These are phyloP conservation scores for Sanghuangporus sanghuang DNA, from an alignment of 1,284 basidiomycete species.

Conservation along the genomic window DNA sequence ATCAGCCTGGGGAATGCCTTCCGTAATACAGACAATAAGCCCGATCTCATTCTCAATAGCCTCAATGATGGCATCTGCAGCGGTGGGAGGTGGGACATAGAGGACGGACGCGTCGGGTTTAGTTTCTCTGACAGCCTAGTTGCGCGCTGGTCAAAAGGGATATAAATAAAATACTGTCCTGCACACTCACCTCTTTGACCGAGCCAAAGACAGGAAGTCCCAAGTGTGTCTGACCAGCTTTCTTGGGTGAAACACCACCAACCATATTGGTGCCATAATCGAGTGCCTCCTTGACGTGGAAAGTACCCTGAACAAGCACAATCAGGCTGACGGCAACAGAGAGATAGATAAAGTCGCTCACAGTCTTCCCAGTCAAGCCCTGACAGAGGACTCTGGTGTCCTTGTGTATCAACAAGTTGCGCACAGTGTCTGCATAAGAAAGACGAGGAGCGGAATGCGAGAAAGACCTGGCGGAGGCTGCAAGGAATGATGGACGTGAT, in stretches of 20 bases:
- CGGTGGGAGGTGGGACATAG: constrained; percentile 91
- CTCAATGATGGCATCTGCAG: constrained; percentile 94
- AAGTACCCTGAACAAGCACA: constrained; percentile 70
- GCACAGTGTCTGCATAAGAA: constrained; percentile 86
- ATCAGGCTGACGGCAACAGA: not conserved
- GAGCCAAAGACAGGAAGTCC: constrained; percentile 93
- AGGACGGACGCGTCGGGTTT: constrained; percentile 90
- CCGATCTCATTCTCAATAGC: constrained; percentile 97
- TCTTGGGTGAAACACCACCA: constrained; percentile 96
- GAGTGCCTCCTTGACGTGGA: constrained; percentile 93
- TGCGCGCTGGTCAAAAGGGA: not conserved
- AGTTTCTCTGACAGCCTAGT: constrained; percentile 76
- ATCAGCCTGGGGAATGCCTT: constrained; percentile 95
- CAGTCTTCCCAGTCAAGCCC: constrained; percentile 97
- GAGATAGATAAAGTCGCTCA: constrained; percentile 31
- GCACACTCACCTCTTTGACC: constrained; percentile 73
- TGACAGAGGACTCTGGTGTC: constrained; percentile 94
- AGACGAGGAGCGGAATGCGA: constrained; percentile 66
- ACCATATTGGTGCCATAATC: constrained; percentile 97
- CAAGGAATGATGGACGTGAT: constrained; percentile 44
- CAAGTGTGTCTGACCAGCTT: constrained; percentile 93
- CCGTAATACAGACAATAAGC: constrained; percentile 94
- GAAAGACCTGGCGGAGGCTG: constrained; percentile 51
- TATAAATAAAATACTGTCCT: not conserved
- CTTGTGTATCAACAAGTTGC: constrained; percentile 90